A percentile compares a stretch with the other conserved stretches of the same genome.
phyloP scores from a whole-genome alignment of 129 eudicot species.

The Ambrosia artemisiifolia region DNA sequence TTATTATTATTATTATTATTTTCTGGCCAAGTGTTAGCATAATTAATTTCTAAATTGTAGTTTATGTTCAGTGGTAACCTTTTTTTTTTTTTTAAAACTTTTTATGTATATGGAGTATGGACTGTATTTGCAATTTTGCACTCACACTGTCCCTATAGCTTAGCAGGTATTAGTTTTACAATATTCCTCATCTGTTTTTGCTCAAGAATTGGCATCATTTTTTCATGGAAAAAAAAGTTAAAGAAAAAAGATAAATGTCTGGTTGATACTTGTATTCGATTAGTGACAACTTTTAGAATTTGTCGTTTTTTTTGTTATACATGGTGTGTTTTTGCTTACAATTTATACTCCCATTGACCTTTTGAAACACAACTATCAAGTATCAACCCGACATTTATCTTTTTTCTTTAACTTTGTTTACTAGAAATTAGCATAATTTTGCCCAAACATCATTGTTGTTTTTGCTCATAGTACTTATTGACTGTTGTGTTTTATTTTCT shows the following conservation, averaged over 20 bases:
- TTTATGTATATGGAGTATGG: too few species aligned
- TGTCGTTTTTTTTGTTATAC: too few species aligned
- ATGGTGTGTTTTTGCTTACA: not conserved
- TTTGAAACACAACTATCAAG: not conserved
- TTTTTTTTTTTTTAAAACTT: not conserved
- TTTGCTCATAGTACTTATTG: too few species aligned
- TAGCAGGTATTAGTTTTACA: slow-evolving; percentile 3
- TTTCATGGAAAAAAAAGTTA: not conserved
- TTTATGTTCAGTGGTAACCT: not conserved
- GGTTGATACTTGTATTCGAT: not conserved
- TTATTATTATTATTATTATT: too few species aligned
- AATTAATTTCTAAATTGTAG: not conserved
- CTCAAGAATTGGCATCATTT: not conserved
- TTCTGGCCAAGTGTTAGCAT: not conserved
- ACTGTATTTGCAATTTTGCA: not conserved
- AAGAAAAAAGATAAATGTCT: too few species aligned
- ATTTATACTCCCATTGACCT: not conserved
- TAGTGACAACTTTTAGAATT: not conserved
- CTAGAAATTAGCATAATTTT: too few species aligned
- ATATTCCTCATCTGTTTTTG: not conserved
- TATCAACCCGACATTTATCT: not conserved
- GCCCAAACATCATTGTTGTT: too few species aligned
- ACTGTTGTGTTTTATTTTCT: too few species aligned
- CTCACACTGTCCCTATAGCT: not conserved
- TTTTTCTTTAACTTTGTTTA: too few species aligned